Evolutionary conservation across 2,329 filamentous ascomycete species (phyloP), one percentile per base, ranked within the genome.

Genomic region (Elsinoe australis): DNA sequence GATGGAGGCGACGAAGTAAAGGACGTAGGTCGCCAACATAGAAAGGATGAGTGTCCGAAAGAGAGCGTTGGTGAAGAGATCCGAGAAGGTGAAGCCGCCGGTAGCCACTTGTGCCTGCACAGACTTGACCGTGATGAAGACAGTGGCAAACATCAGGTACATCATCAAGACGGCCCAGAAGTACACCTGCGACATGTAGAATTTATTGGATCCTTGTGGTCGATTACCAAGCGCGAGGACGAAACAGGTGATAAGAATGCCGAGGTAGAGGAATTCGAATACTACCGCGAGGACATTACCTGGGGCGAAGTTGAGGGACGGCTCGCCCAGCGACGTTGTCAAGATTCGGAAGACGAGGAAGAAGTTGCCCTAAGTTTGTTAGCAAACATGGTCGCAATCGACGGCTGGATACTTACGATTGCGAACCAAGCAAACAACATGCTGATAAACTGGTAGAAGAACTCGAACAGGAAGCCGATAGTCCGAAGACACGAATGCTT

Each of bases 361-460:
- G 76, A 98, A 98, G 71, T 98, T 98, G 62, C 92, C 80, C 71
- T 73, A 49, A 19, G 14, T 38, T 31, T 47, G 50, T 55, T 50
- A 55, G 52, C 19, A 45, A 44, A 49, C 31, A 22, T 21, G 21
- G 2, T 3, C 34, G 22, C 15, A 18, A 31, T 7, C 31, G 47
- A n/a, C 12, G 3, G 36, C 15, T 29, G 24, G 31, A 5, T 15
- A 64, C 70, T 64, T 62, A 73, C 85, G 61, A 96, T 92, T 59
- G 85, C 87, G 63, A 98, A 96, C 92, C 92, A 98, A 47, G 92
- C 89, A 65, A 96, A 98, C 61, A 98, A 77, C 87, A 96, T 95
- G 74, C 87, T 94, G 67, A 90, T 76, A 1, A 87, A 92, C 67
- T 95, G 89, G 71, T 95, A 98, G 56, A 84, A 72, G 65, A 95